Base-by-base conservation (phyloP, 495 filamentous ascomycete genomes). In the Neurospora sp. region DNA sequence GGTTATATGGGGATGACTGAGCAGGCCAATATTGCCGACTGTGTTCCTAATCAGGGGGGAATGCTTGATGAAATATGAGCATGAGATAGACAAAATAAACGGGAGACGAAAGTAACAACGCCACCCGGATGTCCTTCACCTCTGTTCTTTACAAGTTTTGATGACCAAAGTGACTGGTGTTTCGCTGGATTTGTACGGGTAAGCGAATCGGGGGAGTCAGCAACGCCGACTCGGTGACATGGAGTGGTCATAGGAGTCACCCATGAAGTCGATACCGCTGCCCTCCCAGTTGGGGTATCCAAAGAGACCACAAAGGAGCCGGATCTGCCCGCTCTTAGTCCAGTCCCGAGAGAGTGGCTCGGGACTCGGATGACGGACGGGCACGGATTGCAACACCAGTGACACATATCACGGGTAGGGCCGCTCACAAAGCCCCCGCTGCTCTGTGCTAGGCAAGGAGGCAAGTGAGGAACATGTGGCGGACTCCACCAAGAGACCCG, bases 1-100 rank as follows among this genome's bases (percentile, higher is more conserved):
- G 75, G 71, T 74, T 39, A 73, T 27, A 59, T 37, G 53, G 27
- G 53, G 53, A 65, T 65, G 53, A 65, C 53, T 35, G 53, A 65
- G 53, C 53, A 65, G 53, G 53, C 53, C 27, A 65, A 65, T 65
- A 35, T 14, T 35, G 53, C 53, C 53, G 27, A 65, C 27, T 65
- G 53, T 65, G 27, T 65, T 65, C 53, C 53, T 61, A 65, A 65
- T 65, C 53, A 37, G 53, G 53, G 53, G 48, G 53, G 14, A 65
- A 65, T 35, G 53, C 53, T 65, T 35, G 53, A 35, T 16, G 27
- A 65, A 18, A 27, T 16, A 35, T 16, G 27, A 65, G 53, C 27
- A 65, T 65, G 53, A 65, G 53, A 65, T 65, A 65, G 53, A 65
- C 53, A 65, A 65, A 65, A 65, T 9, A 6, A 35, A 35, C 27